Evolutionary conservation across 1,284 basidiomycete species (phyloP).

Genomic region (Ceratobasidium sp.): DNA sequence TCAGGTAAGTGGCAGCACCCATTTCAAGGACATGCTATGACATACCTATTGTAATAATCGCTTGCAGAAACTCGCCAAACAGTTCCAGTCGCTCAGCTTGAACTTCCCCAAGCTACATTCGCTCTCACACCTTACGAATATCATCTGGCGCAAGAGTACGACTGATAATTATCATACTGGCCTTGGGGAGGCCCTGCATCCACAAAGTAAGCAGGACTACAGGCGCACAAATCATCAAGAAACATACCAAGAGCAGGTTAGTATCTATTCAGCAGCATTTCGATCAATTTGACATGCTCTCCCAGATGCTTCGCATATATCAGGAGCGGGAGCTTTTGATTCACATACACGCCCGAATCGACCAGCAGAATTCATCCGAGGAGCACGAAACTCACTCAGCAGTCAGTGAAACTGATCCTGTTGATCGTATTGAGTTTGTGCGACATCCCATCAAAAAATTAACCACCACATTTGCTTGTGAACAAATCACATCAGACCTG

Average conservation of each 20-base stretch:
- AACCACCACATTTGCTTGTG: too few species aligned
- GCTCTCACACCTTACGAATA: not conserved
- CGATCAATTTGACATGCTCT: too few species aligned
- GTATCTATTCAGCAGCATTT: not conserved
- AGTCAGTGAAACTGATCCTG: too few species aligned
- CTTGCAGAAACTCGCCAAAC: too few species aligned
- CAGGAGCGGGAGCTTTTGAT: not conserved
- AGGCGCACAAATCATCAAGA: not conserved
- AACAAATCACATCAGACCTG: too few species aligned
- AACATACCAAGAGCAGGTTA: not conserved
- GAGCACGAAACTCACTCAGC: too few species aligned
- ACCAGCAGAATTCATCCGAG: too few species aligned
- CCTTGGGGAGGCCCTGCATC: not conserved
- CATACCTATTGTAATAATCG: too few species aligned
- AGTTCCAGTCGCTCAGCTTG: too few species aligned
- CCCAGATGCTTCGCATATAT: not conserved
- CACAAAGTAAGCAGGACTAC: not conserved
- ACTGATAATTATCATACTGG: conserved; percentile 2
- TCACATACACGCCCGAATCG: not conserved
- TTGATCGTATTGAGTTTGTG: too few species aligned
- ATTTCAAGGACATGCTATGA: too few species aligned
- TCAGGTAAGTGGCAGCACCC: too few species aligned
- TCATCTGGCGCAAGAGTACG: not conserved
- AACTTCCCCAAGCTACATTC: conserved; percentile 2
- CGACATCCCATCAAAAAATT: not conserved